Evolutionary conservation across 78 protist species (phyloP).

Genomic region (Speleostelium caveatum): DNA sequence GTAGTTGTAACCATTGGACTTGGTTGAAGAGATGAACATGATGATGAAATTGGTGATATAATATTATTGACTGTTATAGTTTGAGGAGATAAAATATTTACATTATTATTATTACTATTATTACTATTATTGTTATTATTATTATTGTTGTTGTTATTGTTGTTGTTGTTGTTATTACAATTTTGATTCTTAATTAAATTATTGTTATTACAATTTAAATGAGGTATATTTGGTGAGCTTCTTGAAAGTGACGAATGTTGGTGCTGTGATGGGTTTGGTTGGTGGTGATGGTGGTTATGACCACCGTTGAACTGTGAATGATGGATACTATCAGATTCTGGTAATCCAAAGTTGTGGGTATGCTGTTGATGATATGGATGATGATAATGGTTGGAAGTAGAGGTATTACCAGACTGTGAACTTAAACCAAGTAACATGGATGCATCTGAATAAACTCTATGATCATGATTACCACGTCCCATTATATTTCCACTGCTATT

Average conservation of each 20-base stretch:
- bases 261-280: not conserved
- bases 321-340: too few relatives aligned
- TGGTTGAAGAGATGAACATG: not conserved
- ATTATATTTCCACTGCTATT: too few relatives aligned
- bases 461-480: too few relatives aligned
- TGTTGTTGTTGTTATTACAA: not conserved
- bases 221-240: not conserved
- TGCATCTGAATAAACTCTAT: too few relatives aligned
- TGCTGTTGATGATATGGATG: too few relatives aligned
- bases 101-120: not conserved
- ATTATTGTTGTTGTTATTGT: not conserved
- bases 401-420: too few relatives aligned
- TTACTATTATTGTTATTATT: not conserved
- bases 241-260: not conserved
- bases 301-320: too few relatives aligned
- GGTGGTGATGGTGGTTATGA: too few relatives aligned
- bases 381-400: too few relatives aligned
- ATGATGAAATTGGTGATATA: not conserved
- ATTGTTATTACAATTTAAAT: not conserved
- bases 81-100: not conserved
- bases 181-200: not conserved
- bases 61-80: not conserved
- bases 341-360: too few relatives aligned
- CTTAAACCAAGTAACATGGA: too few relatives aligned
- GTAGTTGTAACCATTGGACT: not conserved